A percentile compares a stretch with the other conserved stretches of the same genome.
phyloP scores from a whole-genome alignment of 305 asterid species.

The Fraxinus paxiana region DNA sequence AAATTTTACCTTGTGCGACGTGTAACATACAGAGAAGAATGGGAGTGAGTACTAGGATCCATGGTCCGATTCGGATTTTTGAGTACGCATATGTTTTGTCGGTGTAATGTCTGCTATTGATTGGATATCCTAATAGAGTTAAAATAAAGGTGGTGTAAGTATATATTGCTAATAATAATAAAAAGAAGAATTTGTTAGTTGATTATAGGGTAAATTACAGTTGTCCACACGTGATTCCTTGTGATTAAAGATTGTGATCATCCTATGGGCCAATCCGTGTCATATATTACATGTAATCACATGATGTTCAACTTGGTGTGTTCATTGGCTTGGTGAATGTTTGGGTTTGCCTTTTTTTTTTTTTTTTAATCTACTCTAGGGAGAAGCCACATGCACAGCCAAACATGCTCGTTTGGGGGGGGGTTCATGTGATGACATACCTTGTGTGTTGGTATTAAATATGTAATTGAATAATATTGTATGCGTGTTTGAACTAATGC shows the following conservation, averaged over 20 bases:
- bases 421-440: background rate
- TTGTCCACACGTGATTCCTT: background rate
- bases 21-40: background rate
- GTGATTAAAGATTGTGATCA: background rate
- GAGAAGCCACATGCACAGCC: background rate
- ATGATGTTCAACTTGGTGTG: background rate
- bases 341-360: background rate
- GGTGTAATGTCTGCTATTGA: constrained; percentile 27
- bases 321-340: background rate
- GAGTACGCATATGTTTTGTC: constrained; percentile 28
- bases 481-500: background rate
- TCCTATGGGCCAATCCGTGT: background rate
- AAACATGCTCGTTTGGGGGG: background rate
- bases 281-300: background rate
- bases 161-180: background rate
- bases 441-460: background rate
- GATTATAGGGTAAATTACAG: background rate
- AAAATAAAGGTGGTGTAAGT: background rate
- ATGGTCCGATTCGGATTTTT: constrained; percentile 5
- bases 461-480: background rate
- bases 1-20: no score
- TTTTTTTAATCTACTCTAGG: background rate
- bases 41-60: background rate
- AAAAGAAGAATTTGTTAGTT: background rate
- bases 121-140: constrained; percentile 17